Percentiles rank a stretch among this genome's conserved stretches.
Evolutionary conservation across 2,329 filamentous ascomycete species (phyloP).

Genomic region (Fusarium neocosmosporiellum): DNA sequence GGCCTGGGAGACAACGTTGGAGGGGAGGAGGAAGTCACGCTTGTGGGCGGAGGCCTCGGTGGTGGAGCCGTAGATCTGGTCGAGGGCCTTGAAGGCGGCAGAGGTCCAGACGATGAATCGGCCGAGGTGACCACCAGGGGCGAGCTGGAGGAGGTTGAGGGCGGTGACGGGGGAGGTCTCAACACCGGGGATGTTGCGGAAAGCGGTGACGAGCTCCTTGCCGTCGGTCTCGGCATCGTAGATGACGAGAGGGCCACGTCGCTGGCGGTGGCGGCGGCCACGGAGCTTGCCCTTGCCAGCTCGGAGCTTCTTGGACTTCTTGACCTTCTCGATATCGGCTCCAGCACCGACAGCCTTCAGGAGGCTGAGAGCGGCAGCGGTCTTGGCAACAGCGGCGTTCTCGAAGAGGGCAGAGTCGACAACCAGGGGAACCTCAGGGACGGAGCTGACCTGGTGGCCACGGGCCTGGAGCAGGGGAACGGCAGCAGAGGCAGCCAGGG

Average conservation of each 20-base stretch:
- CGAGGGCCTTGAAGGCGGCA: conserved; percentile 93
- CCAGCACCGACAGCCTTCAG: conserved; percentile 92
- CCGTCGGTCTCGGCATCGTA: conserved; percentile 97
- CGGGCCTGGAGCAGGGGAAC: conserved; percentile 95
- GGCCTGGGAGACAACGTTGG: conserved; percentile 91
- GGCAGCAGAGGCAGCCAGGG: conserved; percentile 94
- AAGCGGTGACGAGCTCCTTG: conserved; percentile 91
- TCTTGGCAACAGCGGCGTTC: conserved; percentile 84
- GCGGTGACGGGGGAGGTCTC: conserved; percentile 95
- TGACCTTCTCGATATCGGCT: conserved; percentile 93
- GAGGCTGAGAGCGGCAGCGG: conserved; percentile 85
- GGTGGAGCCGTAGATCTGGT: conserved; percentile 96
- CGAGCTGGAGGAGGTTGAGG: conserved; percentile 98
- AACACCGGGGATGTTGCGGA: conserved; percentile 99
- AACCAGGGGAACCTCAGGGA: conserved; percentile 97
- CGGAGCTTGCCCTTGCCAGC: conserved; percentile 99
- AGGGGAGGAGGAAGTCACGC: conserved; percentile 98
- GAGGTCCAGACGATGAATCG: conserved; percentile 99
- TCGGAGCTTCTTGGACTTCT: conserved; percentile 94
- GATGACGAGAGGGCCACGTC: conserved; percentile 96
- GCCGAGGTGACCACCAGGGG: conserved; percentile 97
- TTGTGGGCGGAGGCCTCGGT: conserved; percentile 91
- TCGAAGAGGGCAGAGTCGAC: conserved; percentile 92
- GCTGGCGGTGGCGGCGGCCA: conserved; percentile 95
- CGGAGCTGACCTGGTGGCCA: conserved; percentile 91